Evolutionary conservation across 176 grass and related monocot species (phyloP).

Genomic region (Oryza longistaminata): DNA sequence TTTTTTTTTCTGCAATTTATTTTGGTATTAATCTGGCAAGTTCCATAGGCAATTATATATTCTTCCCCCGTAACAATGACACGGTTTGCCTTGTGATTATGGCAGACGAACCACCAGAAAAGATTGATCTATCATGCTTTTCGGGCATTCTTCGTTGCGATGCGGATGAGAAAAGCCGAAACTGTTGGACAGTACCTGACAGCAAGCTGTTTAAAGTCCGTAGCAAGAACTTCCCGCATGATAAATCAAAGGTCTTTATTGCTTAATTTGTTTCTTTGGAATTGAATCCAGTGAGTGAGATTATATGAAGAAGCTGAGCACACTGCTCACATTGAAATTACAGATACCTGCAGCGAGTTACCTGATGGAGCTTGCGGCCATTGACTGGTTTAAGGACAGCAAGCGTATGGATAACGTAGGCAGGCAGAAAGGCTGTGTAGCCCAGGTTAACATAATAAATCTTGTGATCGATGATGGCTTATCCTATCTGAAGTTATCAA

Average conservation of each 20-base stretch:
- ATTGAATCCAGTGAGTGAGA: not conserved
- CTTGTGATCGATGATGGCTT: too few species aligned
- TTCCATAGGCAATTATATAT: not conserved
- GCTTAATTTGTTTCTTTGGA: not conserved
- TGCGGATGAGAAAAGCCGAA: conserved; percentile 64
- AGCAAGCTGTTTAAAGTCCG: conserved; percentile 90
- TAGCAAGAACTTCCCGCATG: conserved; percentile 74
- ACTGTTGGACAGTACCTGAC: conserved; percentile 86
- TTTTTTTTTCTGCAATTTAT: not conserved
- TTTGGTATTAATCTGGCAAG: conserved; percentile 8
- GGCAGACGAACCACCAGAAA: conserved; percentile 57
- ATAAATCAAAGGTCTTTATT: conserved; percentile 88
- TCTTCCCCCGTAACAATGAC: conserved; percentile 6
- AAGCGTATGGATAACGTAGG: conserved; percentile 91
- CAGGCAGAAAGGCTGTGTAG: conserved; percentile 66
- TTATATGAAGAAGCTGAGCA: conserved; percentile 25
- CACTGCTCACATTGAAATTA: not conserved
- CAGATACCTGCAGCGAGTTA: conserved; percentile 82
- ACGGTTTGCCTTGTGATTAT: conserved; percentile 15
- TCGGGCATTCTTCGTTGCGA: conserved; percentile 64
- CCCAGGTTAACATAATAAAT: conserved; percentile 52
- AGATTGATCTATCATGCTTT: conserved; percentile 78
- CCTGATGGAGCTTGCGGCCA: conserved; percentile 82
- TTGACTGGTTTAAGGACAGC: conserved; percentile 86
- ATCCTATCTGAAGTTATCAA: not conserved